A percentile compares a stretch with the other conserved stretches of the same genome.
These are phyloP conservation scores for Rhizophagus sp. DNA, from an alignment of 192 early-diverging fungal species.

Conservation along the genomic window DNA sequence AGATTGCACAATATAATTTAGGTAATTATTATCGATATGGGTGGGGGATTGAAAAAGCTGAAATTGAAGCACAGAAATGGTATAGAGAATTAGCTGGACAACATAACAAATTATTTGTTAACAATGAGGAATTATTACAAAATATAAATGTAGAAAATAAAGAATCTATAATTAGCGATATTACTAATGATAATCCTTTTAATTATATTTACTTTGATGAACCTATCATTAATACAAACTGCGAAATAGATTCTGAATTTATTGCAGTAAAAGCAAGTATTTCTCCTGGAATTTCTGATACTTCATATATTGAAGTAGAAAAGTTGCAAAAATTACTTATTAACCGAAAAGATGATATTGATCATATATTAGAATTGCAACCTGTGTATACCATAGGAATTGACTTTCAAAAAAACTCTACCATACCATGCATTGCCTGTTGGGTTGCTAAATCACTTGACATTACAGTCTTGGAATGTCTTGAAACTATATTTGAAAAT, in stretches of 20 bases:
- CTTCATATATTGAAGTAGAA: neutral
- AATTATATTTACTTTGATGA: neutral
- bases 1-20: too few relatives aligned
- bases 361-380: neutral
- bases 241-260: neutral
- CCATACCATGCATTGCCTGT: neutral
- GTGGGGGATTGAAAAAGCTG: too few relatives aligned
- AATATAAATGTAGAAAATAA: too few relatives aligned
- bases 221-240: neutral
- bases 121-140: too few relatives aligned
- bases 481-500: slow-evolving; percentile 1
- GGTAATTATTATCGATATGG: too few relatives aligned
- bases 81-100: too few relatives aligned
- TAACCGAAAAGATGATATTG: neutral
- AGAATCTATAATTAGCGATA: too few relatives aligned
- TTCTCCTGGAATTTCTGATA: neutral
- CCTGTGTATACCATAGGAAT: neutral
- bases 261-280: neutral
- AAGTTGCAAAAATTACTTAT: neutral
- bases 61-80: too few relatives aligned
- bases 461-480: neutral
- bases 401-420: neutral
- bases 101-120: too few relatives aligned
- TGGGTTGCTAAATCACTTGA: neutral
- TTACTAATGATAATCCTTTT: neutral